phyloP scores from a whole-genome alignment of 345 rosid species.

The Tarenaya hassleriana region DNA sequence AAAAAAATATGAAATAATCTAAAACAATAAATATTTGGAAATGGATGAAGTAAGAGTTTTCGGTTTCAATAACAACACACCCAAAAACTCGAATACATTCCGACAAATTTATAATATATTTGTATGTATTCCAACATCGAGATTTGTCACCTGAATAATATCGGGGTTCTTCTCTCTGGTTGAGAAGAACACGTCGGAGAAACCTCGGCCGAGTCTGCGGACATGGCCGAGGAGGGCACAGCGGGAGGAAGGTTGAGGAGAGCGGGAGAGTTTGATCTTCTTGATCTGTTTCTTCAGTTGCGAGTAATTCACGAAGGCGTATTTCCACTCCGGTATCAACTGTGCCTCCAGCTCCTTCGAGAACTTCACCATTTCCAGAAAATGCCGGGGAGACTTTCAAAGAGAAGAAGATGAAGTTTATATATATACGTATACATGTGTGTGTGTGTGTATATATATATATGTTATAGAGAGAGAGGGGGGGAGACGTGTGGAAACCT shows the following conservation, averaged over 20 bases:
- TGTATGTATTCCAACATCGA: conserved; percentile 16
- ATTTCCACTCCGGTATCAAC: conserved; percentile 96
- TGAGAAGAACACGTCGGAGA: conserved; percentile 26
- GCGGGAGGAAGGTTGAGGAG: conserved; percentile 37
- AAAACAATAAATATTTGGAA: too few relatives aligned
- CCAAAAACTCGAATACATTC: too few relatives aligned
- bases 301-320: conserved; percentile 86
- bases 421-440: too few relatives aligned
- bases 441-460: too few relatives aligned
- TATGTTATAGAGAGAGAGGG: conserved; percentile 10
- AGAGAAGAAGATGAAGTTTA: conserved; percentile 31
- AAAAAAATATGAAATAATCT: too few relatives aligned
- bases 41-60: too few relatives aligned
- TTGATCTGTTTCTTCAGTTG: conserved; percentile 80
- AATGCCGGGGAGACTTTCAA: conserved; percentile 30
- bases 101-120: too few relatives aligned
- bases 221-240: conserved; percentile 53
- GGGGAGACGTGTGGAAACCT: conserved; percentile 28
- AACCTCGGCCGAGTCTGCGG: conserved; percentile 34
- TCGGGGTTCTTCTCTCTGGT: conserved; percentile 29
- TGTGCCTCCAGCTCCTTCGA: conserved; percentile 96
- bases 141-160: conserved; percentile 55
- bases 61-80: too few relatives aligned
- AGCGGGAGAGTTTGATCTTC: conserved; percentile 56
- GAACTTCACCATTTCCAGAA: conserved; percentile 93